A percentile compares a stretch with the other conserved stretches of the same genome.
phyloP scores from a whole-genome alignment of 805 yeast genomes.

The Candida schatavii region DNA sequence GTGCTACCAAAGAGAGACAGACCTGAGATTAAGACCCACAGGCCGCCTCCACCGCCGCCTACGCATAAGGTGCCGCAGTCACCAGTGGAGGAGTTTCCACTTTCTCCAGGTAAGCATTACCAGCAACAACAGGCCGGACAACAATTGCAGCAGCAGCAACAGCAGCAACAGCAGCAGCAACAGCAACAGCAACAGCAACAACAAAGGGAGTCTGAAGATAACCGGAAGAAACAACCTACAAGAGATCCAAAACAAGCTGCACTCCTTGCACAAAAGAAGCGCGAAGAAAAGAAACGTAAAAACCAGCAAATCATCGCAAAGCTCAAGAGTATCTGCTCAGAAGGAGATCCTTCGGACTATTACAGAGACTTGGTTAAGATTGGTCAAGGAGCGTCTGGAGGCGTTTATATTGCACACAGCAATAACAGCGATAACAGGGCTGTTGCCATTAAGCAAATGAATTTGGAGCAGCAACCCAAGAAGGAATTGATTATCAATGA shows the following conservation, averaged over 20 bases:
- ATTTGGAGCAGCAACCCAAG: conserved; percentile 89
- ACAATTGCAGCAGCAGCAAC: conserved; percentile 11
- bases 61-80: background rate
- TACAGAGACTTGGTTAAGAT: conserved; percentile 75
- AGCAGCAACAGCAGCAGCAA: conserved; percentile 4
- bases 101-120: background rate
- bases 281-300: conserved; percentile 73
- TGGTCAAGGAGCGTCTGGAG: conserved; percentile 99
- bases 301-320: conserved; percentile 71
- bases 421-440: conserved; percentile 42
- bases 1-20: conserved; percentile 19
- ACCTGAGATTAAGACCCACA: conserved; percentile 29
- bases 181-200: conserved; percentile 9
- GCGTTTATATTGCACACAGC: conserved; percentile 87
- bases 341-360: conserved; percentile 74
- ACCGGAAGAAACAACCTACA: conserved; percentile 35
- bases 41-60: conserved; percentile 47
- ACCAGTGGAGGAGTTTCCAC: background rate
- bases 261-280: conserved; percentile 57
- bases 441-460: conserved; percentile 97
- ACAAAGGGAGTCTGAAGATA: conserved; percentile 12
- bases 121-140: conserved; percentile 4
- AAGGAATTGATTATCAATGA: conserved; percentile 94
- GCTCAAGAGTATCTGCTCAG: conserved; percentile 72
- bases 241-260: conserved; percentile 55